Base-by-base conservation (phyloP, 345 rosid genomes). In the Noccaea caerulescens region DNA sequence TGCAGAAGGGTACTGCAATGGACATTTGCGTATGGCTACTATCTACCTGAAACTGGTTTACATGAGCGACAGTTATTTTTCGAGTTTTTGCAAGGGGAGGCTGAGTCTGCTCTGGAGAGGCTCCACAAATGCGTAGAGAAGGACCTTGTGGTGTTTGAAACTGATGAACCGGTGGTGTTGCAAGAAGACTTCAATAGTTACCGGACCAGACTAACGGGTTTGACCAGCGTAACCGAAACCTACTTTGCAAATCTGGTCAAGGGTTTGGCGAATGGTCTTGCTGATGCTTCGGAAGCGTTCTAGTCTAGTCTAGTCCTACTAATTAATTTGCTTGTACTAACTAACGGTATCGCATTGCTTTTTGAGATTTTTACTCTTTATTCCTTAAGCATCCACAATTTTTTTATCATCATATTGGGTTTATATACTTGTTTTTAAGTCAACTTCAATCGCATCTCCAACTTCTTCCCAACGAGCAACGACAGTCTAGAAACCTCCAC, bases 391-490 rank as follows among this genome's bases (percentile, higher is more conserved):
- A 61, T 67, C 49, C 42, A 67, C 50, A 59, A 50, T 38, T 27
- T 27, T 25, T 23, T 46, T 58, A 18, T 23, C 1, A 57, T 58
- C 33, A 42, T 12, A 32, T 51, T 60, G 68, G 47, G 39, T 45
- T 75, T 25, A 27, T 13, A 10, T 33, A 41, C 52, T 41, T 70
- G 30, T 27, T 7, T 30, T 63, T 14, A 73, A 42, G 13, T 51
- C 41, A 71, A 33, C 38, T 66, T 80, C 44, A 84, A 49, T 46
- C 76, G 68, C 72, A 85, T 72, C 63, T 77, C 60, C 63, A 89
- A 86, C 58, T 78, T 79, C 65, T 80, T 36, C 36, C 85, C 88
- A 25, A 82, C 10, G 1, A 37, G 82, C 44, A 81, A 25, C 0
- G 79, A 58, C 16, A 86, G 60, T 51, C 36, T 36, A 58, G 76